Evolutionary conservation across 2,329 filamentous ascomycete species (phyloP).

Genomic region (Colletotrichum horii): DNA sequence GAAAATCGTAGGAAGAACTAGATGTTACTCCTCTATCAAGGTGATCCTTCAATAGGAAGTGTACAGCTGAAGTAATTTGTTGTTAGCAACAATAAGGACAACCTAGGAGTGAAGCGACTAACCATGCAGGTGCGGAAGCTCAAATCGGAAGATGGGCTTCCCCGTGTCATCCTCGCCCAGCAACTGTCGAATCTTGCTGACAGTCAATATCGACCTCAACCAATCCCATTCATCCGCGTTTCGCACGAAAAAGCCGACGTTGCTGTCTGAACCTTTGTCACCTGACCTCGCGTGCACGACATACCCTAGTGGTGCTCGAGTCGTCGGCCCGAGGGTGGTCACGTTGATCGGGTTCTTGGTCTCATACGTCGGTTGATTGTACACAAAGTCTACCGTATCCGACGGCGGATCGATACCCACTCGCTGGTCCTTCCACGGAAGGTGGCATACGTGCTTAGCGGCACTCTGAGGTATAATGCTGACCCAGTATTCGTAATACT

Average conservation of each 20-base stretch:
- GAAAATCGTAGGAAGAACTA: constrained; percentile 33
- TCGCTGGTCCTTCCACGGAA: constrained; percentile 24
- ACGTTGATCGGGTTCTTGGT: constrained; percentile 28
- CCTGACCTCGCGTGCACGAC: constrained; percentile 36
- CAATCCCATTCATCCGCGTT: constrained; percentile 25
- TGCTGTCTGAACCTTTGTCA: constrained; percentile 48
- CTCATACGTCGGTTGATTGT: constrained; percentile 30
- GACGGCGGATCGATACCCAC: constrained; percentile 25
- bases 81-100: neutral
- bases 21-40: constrained; percentile 24
- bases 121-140: constrained; percentile 37
- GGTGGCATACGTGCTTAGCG: constrained; percentile 25
- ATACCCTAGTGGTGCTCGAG: constrained; percentile 31
- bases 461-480: constrained; percentile 27
- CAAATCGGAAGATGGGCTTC: constrained; percentile 48
- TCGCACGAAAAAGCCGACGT: constrained; percentile 28
- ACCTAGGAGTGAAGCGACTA: neutral
- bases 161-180: constrained; percentile 41
- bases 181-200: constrained; percentile 39
- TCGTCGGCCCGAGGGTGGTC: constrained; percentile 29
- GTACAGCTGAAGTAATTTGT: constrained; percentile 23
- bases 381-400: constrained; percentile 26
- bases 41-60: constrained; percentile 49
- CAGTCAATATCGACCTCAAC: constrained; percentile 44
- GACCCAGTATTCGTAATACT: constrained; percentile 27